phyloP scores from a whole-genome alignment of 164 flowering plant genomes.

The Chimonanthus salicifolius region DNA sequence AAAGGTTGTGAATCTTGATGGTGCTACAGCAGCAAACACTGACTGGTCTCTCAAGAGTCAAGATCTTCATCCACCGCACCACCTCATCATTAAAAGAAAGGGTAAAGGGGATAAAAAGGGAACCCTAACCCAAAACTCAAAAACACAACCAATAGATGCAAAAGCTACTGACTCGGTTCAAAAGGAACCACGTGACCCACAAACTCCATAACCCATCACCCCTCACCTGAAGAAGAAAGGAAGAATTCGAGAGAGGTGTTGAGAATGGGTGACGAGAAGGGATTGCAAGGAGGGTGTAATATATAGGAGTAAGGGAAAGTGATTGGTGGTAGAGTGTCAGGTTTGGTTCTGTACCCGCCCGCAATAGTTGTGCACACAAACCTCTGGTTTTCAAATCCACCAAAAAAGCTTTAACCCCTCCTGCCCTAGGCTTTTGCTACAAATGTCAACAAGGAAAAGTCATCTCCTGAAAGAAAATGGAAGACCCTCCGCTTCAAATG shows the following conservation, averaged over 20 bases:
- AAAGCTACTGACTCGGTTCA: neutral
- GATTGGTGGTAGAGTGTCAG: neutral
- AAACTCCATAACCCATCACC: constrained; percentile 11
- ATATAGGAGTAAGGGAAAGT: constrained; percentile 7
- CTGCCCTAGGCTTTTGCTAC: constrained; percentile 22
- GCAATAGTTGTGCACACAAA: constrained; percentile 56
- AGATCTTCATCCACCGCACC: constrained; percentile 10
- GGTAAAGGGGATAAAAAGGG: constrained; percentile 1
- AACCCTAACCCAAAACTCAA: constrained; percentile 28
- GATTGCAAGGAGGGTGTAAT: constrained; percentile 7
- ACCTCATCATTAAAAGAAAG: neutral
- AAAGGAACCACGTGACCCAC: neutral
- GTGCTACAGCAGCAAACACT: constrained; percentile 50
- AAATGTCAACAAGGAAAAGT: constrained; percentile 16
- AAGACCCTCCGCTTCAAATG: constrained; percentile 20
- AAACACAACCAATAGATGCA: neutral
- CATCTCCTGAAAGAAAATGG: constrained; percentile 17
- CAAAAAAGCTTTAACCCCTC: constrained; percentile 22
- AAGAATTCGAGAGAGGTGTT: constrained; percentile 10
- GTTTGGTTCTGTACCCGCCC: constrained; percentile 8
- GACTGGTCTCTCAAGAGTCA: constrained; percentile 27
- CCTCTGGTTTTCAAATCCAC: constrained; percentile 34
- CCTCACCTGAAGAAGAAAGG: neutral
- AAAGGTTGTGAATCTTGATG: constrained; percentile 59
- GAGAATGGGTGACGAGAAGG: constrained; percentile 3